Evolutionary conservation across 331 rosid species (phyloP), one percentile per base, ranked within the genome.

Genomic region (Pyracantha coccinea): DNA sequence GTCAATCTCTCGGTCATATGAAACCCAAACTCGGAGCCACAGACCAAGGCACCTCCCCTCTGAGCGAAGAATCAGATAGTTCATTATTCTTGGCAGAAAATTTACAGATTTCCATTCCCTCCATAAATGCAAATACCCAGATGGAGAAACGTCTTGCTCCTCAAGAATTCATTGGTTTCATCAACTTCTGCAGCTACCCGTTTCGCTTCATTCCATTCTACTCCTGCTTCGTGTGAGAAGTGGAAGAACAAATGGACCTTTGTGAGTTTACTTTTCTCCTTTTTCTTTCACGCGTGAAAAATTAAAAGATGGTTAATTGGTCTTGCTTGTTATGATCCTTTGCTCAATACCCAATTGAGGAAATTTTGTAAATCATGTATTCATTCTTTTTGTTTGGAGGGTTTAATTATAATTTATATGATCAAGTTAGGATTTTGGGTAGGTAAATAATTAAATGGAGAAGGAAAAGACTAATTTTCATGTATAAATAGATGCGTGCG

Each of bases 171-270:
- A 15, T 54, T 79, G 60, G 57, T 85, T 72, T 78, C 83, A 50
- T 75, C 86, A 20, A 63, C 77, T 12, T 59, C 71, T 10, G 16
- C 57, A 10, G 41, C 78, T 4, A 28, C 77, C 81, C 81, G 64
- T 60, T 77, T 85, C 14, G 80, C 90, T 31, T 77, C 82, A 2
- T 87, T 90, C 80, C 97, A 89, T 77, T 89, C 89, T 19, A 82
- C 97, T 44, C 86, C 98, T 0, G 60, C 73, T 78, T 83, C 75
- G 10, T 83, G 21, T 64, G 91, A 89, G 13, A 85, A 86, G 41
- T 78, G 85, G 90, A 88, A 81, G 52, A 80, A 50, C 76, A 86
- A 89, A 76, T 85, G 83, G 87, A 76, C 83, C 32, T 78, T 83
- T 2, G 97, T 93, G 68, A 86, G 97, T 86, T 41, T 79, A 20